Evolutionary conservation across 345 rosid species (phyloP).

Genomic region (Eucalyptus polybractea): DNA sequence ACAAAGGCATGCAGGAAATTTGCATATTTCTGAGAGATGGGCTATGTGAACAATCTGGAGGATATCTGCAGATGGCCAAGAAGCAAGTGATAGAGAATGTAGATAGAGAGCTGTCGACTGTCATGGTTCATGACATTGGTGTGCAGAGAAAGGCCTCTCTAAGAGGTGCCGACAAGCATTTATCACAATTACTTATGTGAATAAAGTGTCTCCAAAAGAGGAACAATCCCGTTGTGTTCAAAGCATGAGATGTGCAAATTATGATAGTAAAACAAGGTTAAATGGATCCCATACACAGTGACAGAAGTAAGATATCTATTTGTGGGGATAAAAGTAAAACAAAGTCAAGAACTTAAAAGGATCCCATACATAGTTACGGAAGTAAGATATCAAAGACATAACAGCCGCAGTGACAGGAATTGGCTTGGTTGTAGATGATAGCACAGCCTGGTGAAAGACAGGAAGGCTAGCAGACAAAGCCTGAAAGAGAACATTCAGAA

Average conservation of each 20-base stretch:
- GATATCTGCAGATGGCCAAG: background rate
- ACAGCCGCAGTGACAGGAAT: constrained; percentile 64
- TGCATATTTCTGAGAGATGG: background rate
- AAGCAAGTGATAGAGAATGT: background rate
- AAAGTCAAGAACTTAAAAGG: background rate
- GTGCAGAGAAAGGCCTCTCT: background rate
- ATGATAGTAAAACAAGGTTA: background rate
- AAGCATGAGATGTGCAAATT: background rate
- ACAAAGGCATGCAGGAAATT: background rate
- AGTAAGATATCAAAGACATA: constrained; percentile 68
- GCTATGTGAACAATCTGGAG: background rate
- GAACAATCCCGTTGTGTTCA: background rate
- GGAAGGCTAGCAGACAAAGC: constrained; percentile 37
- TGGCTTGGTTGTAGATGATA: constrained; percentile 63
- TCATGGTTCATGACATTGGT: background rate
- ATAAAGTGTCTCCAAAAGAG: background rate
- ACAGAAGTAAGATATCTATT: background rate
- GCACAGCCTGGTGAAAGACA: constrained; percentile 61
- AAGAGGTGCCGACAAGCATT: background rate
- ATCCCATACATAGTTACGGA: constrained; percentile 45
- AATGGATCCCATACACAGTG: background rate
- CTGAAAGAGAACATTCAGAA: constrained; percentile 31
- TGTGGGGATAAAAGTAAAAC: background rate
- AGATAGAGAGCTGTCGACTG: background rate
- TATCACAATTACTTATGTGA: background rate